phyloP scores from a whole-genome alignment of 139 green algal species.

The Trebouxia sp. region DNA sequence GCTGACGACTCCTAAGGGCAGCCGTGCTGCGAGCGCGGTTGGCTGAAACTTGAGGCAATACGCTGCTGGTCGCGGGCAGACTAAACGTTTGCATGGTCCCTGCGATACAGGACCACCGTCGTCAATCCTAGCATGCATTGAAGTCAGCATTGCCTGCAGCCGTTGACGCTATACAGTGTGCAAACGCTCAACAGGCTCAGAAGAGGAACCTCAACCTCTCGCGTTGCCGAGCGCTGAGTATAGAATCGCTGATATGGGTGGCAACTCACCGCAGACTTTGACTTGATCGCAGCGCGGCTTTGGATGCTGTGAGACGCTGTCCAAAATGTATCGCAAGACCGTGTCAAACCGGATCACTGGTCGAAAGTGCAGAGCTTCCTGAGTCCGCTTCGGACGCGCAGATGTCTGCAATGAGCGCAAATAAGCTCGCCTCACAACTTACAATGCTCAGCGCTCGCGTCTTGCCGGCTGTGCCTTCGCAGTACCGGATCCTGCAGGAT shows the following conservation, averaged over 20 bases:
- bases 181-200: background rate
- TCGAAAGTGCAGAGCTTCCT: background rate
- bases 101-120: background rate
- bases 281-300: background rate
- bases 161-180: background rate
- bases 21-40: background rate
- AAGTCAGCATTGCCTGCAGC: background rate
- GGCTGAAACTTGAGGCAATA: background rate
- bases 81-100: background rate
- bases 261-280: background rate
- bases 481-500: too few relatives aligned
- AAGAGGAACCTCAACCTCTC: background rate
- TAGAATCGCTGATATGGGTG: background rate
- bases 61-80: background rate
- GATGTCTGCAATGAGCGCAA: too few relatives aligned
- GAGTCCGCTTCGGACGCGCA: background rate
- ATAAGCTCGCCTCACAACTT: too few relatives aligned
- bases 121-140: background rate
- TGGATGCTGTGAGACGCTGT: background rate
- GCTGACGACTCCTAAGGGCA: background rate
- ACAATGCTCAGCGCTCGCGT: too few relatives aligned
- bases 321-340: background rate
- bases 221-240: background rate
- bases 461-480: too few relatives aligned
- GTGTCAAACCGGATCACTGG: background rate